Evolutionary conservation across 1,139 yeast genomes (phyloP).

Genomic region (Magnusiomyces starmeri): DNA sequence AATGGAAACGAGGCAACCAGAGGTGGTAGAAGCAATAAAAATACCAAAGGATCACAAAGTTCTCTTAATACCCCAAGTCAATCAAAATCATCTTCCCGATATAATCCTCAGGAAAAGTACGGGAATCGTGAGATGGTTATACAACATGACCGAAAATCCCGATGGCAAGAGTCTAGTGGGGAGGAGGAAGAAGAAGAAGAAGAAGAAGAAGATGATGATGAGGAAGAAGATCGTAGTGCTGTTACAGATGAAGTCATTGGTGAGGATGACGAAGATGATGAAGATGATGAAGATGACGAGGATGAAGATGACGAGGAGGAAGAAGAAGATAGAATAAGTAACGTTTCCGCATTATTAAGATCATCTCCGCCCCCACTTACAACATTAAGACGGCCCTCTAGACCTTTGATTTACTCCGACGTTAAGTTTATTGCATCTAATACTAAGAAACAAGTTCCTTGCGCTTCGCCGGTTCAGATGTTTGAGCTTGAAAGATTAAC

Average conservation of each 20-base stretch:
- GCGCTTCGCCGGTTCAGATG: conserved; percentile 74
- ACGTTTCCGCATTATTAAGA: conserved; percentile 13
- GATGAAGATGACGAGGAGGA: conserved; percentile 33
- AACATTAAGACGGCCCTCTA: conserved; percentile 11
- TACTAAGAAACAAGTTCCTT: conserved; percentile 36
- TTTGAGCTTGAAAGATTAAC: conserved; percentile 68
- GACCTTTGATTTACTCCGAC: conserved; percentile 15
- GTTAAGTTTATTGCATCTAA: conserved; percentile 16
- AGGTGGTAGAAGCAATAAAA: too few species aligned
- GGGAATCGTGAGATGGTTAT: conserved; percentile 72
- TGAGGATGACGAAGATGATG: conserved; percentile 22
- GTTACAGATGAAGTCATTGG: conserved; percentile 31
- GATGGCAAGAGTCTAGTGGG: conserved; percentile 12
- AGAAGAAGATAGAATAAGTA: conserved; percentile 16
- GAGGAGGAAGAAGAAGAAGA: conserved; percentile 7
- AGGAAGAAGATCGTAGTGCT: conserved; percentile 30
- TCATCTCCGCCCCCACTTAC: conserved; percentile 13
- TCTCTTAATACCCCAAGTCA: too few species aligned
- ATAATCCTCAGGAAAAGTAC: conserved; percentile 37
- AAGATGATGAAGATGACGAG: conserved; percentile 30
- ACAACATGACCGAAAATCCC: conserved; percentile 28
- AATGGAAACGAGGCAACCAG: too few species aligned
- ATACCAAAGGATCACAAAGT: too few species aligned
- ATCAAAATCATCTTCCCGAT: conserved; percentile 4
- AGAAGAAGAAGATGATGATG: conserved; percentile 32